Base-by-base conservation (phyloP, 208 protist species). In the Angomonas deanei region DNA sequence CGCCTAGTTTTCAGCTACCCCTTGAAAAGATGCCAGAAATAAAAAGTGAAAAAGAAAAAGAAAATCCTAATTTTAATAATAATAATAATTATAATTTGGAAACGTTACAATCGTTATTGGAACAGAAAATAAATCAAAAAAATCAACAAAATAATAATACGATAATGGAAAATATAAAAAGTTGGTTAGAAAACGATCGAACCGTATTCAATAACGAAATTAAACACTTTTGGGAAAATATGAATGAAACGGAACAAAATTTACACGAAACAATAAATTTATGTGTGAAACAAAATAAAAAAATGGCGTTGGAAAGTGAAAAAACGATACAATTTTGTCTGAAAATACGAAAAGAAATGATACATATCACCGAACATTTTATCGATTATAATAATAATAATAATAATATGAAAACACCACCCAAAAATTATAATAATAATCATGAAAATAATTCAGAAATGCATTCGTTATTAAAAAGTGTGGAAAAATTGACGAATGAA, bases 51-150 rank as follows among this genome's bases (percentile, higher is more conserved):
- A 15, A 42, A 42, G 36, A 42, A 42, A 42, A 42, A n/a, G 36
- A 64, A 46, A 46, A 61, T 21, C 1, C 38, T 66, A 31, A 63
- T 28, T 8, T 8, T 66, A 39, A 42, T 53, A 21, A 52, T 36
- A n/a, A 46, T 0, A 10, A 48, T 66, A 53, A 28, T 54, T 42
- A 66, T 64, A 55, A 64, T 0, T n/a, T n/a, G n/a, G n/a, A n/a
- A n/a, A n/a, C n/a, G n/a, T n/a, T n/a, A n/a, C n/a, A n/a, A n/a
- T n/a, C n/a, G n/a, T n/a, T n/a, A n/a, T n/a, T n/a, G n/a, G n/a
- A n/a, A n/a, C n/a, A 2, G 0, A 61, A 49, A 26, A n/a, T 42
- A 42, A 42, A 42, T 42, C 8, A 42, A n/a, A 42, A 42, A n/a
- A 42, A 42, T 42, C 8, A 42, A n/a, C 8, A 42, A n/a, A 42